phyloP scores from a whole-genome alignment of 352 stramenopile species.

The Globisporangium heterothallicum region DNA sequence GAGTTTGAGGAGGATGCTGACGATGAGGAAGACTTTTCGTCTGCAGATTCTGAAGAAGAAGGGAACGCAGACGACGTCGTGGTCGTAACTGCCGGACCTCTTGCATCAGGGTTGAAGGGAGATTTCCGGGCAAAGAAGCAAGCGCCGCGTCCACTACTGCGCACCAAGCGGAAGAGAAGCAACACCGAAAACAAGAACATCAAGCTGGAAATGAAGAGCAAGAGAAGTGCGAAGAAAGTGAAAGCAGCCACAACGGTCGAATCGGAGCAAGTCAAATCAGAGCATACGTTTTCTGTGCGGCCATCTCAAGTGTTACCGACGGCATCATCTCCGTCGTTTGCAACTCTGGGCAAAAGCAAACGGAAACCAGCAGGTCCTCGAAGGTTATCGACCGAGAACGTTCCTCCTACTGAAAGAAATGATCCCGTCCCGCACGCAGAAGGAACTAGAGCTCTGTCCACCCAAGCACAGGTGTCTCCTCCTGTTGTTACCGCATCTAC shows the following conservation, averaged over 20 bases:
- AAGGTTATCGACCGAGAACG: neutral
- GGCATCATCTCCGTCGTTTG: neutral
- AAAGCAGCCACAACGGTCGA: neutral
- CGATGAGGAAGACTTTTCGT: conserved; percentile 4
- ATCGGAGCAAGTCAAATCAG: conserved; percentile 4
- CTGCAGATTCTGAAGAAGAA: conserved; percentile 9
- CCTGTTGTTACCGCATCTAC: neutral
- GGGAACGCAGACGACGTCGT: conserved; percentile 10
- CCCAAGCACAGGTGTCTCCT: no score
- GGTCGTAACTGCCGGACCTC: conserved; percentile 1
- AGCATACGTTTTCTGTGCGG: neutral
- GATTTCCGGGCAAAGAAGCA: conserved; percentile 11
- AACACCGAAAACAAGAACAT: neutral
- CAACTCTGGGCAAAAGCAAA: neutral
- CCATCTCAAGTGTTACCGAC: neutral
- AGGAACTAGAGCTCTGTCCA: no score
- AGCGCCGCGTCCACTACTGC: conserved; percentile 19
- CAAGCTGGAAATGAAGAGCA: conserved; percentile 1
- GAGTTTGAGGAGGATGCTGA: conserved; percentile 2
- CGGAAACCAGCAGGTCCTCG: conserved; percentile 2
- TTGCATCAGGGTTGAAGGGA: conserved; percentile 6
- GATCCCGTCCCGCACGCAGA: no score
- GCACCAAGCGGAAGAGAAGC: conserved; percentile 15
- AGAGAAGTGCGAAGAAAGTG: conserved; percentile 1
- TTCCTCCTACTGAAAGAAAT: no score